phyloP scores from a whole-genome alignment of 345 rosid species.

The Fremontodendron californicum region DNA sequence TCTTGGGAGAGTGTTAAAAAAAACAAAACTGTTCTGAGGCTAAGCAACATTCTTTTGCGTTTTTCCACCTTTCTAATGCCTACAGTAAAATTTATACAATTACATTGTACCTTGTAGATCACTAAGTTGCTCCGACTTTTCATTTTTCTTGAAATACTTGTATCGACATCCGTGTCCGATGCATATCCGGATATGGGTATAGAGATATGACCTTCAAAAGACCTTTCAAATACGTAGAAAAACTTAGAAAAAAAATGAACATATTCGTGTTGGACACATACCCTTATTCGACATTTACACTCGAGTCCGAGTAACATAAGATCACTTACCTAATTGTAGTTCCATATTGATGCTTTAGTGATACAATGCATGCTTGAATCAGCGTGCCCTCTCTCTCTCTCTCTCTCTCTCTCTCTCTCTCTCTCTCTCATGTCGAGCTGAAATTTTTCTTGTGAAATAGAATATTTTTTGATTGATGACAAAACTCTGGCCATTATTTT shows the following conservation, averaged over 20 bases:
- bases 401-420: no score
- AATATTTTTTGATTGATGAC: neutral
- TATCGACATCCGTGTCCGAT: no score
- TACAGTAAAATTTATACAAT: neutral
- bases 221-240: no score
- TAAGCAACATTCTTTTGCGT: neutral
- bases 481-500: neutral
- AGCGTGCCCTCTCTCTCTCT: no score
- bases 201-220: no score
- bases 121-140: no score
- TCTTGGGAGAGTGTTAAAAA: neutral
- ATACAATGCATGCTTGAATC: neutral
- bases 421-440: neutral
- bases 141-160: no score
- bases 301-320: no score
- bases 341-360: neutral
- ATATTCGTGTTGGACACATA: no score
- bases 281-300: no score
- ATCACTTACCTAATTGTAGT: neutral
- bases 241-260: no score
- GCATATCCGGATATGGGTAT: no score
- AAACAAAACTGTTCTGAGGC: constrained; percentile 4
- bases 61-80: neutral
- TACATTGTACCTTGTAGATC: neutral
- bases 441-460: neutral